A percentile compares a stretch with the other conserved stretches of the same genome.
Conservation (phyloP, 768 basidiomycete genomes). For the Stropharia rugosoannulata region DNA sequence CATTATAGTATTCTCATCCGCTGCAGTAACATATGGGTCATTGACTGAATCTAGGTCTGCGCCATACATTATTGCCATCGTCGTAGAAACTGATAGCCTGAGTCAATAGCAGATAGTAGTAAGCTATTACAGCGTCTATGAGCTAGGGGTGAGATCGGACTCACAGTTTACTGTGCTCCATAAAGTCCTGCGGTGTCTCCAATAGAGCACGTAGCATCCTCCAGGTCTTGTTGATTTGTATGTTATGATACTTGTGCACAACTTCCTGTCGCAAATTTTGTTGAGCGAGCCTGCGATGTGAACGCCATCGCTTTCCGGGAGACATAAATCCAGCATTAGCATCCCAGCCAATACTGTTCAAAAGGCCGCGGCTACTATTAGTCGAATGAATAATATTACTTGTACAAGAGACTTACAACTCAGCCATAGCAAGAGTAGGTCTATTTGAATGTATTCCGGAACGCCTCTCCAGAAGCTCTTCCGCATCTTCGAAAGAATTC, state of each 20-base stretch:
- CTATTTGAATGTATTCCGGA: conserved; percentile 45
- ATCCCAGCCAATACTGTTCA: conserved; percentile 32
- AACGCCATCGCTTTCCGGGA: conserved; percentile 36
- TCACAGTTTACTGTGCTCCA: neutral
- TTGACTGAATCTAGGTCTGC: conserved; percentile 2
- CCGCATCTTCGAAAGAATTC: conserved; percentile 19
- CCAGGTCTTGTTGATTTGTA: conserved; percentile 27
- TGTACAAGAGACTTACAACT: conserved; percentile 1
- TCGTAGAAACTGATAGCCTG: conserved; percentile 5
- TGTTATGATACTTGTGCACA: conserved; percentile 22
- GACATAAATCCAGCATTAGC: conserved; percentile 28
- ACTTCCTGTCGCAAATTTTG: conserved; percentile 29
- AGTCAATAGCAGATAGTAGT: neutral
- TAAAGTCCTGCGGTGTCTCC: neutral
- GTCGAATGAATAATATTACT: no score
- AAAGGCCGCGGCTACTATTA: neutral
- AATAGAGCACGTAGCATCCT: conserved; percentile 29
- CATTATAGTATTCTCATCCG: neutral
- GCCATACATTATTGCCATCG: conserved; percentile 7
- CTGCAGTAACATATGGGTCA: neutral
- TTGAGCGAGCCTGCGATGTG: conserved; percentile 33
- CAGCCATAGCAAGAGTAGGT: conserved; percentile 25
- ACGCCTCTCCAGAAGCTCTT: conserved; percentile 36
- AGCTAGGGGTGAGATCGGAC: neutral
- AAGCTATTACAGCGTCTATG: no score